A percentile compares a stretch with the other conserved stretches of the same genome.
These are phyloP conservation scores for Cladosporium phlei DNA, from an alignment of 2,329 filamentous ascomycete species.

Conservation along the genomic window DNA sequence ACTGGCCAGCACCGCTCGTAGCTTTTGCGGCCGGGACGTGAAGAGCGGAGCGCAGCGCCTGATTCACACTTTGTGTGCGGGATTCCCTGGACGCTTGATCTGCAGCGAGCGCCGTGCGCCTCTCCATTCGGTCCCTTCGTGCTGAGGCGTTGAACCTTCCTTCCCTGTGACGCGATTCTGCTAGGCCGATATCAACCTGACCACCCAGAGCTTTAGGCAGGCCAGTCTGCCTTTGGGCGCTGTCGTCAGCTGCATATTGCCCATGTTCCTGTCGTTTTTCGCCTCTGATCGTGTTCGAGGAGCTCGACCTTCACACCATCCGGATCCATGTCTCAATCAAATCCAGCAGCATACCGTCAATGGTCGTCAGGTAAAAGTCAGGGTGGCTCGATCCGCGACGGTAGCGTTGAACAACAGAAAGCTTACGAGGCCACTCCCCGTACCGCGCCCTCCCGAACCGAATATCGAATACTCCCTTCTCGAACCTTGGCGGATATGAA, in stretches of 20 bases:
- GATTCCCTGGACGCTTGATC: slow-evolving; percentile 6
- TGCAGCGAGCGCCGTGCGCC: slow-evolving; percentile 9
- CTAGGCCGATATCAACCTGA: slow-evolving; percentile 10
- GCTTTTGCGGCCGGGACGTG: neutral
- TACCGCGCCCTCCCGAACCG: slow-evolving; percentile 13
- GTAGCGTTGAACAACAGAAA: slow-evolving; percentile 12
- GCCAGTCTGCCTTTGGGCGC: slow-evolving; percentile 3
- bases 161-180: slow-evolving; percentile 11
- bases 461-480: slow-evolving; percentile 4
- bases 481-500: slow-evolving; percentile 11
- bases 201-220: slow-evolving; percentile 7
- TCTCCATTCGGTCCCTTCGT: slow-evolving; percentile 3
- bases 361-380: slow-evolving; percentile 7
- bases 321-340: slow-evolving; percentile 3
- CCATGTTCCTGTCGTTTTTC: slow-evolving; percentile 1
- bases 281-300: slow-evolving; percentile 5
- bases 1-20: neutral
- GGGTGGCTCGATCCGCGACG: slow-evolving; percentile 13
- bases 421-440: slow-evolving; percentile 13
- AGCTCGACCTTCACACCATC: neutral
- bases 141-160: slow-evolving; percentile 13
- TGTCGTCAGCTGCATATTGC: slow-evolving; percentile 11
- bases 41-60: slow-evolving; percentile 5
- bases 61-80: slow-evolving; percentile 6
- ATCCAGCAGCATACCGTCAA: slow-evolving; percentile 1